Percentiles rank a stretch among this genome's conserved stretches.
Evolutionary conservation across 495 filamentous ascomycete species (phyloP).

Genomic region (Penicillium pulvis): DNA sequence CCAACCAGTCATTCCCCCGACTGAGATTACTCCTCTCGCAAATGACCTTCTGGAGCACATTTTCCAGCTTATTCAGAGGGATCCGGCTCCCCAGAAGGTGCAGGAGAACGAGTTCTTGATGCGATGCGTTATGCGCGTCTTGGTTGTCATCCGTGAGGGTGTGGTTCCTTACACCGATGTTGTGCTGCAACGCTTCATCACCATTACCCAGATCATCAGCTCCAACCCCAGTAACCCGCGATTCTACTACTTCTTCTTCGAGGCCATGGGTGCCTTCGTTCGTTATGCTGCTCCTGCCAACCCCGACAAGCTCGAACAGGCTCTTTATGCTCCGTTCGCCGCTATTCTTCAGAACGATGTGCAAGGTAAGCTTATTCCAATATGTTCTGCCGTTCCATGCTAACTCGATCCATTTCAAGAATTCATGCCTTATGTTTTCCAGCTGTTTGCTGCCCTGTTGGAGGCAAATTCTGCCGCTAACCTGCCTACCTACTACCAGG

Average conservation of each 20-base stretch:
- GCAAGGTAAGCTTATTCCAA: conserved; percentile 54
- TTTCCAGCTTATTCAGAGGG: conserved; percentile 85
- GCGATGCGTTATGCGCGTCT: conserved; percentile 95
- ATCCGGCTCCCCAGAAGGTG: conserved; percentile 81
- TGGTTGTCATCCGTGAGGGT: conserved; percentile 86
- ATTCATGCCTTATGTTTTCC: conserved; percentile 96
- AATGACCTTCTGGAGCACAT: conserved; percentile 87
- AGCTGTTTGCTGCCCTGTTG: conserved; percentile 86
- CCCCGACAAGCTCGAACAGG: conserved; percentile 71
- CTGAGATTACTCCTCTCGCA: conserved; percentile 73
- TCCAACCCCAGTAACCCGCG: conserved; percentile 95
- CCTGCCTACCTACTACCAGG: conserved; percentile 74
- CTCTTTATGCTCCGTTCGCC: conserved; percentile 77
- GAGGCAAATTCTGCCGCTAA: conserved; percentile 75
- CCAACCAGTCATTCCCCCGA: conserved; percentile 71
- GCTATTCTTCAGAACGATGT: conserved; percentile 76
- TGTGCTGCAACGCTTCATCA: conserved; percentile 75
- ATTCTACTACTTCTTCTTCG: conserved; percentile 98
- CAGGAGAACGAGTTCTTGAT: conserved; percentile 99
- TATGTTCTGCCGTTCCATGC: conserved; percentile 13
- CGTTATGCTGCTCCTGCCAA: conserved; percentile 68
- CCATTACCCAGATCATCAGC: conserved; percentile 84
- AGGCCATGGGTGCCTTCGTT: conserved; percentile 93
- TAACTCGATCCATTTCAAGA: conserved; percentile 51
- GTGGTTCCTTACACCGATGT: conserved; percentile 68